Conservation (phyloP, 2,329 filamentous ascomycete genomes). For the Dactylellina sp. region DNA sequence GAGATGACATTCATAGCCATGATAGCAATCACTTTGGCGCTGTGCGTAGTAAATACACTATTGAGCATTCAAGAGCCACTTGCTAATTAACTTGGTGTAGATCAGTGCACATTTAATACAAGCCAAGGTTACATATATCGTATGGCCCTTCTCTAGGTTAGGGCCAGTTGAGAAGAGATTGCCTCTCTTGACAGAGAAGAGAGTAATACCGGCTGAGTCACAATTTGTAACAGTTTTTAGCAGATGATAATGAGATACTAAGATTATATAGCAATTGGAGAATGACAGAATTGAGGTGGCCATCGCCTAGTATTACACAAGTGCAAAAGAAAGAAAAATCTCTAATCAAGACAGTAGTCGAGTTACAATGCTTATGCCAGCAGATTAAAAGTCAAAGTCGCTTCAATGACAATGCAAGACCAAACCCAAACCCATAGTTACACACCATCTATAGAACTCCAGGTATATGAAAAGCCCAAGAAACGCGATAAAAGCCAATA, state of each 20-base stretch:
- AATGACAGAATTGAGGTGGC: too few species aligned
- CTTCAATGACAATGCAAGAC: conserved; percentile 16
- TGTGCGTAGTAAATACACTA: conserved; percentile 60
- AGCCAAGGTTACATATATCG: conserved; percentile 77
- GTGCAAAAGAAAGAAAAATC: conserved; percentile 3
- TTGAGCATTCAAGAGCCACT: neutral
- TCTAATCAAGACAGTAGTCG: conserved; percentile 12
- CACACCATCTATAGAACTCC: conserved; percentile 14
- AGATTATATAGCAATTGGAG: too few species aligned
- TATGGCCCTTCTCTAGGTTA: conserved; percentile 75
- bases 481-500: neutral
- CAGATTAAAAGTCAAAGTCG: neutral
- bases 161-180: conserved; percentile 66
- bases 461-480: conserved; percentile 10
- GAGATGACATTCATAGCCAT: conserved; percentile 76
- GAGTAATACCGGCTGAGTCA: conserved; percentile 34
- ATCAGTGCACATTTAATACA: conserved; percentile 70
- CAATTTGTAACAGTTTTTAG: conserved; percentile 10
- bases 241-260: conserved; percentile 4
- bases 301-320: conserved; percentile 5
- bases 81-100: conserved; percentile 67
- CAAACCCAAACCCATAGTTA: neutral
- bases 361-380: neutral
- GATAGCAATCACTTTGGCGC: conserved; percentile 95
- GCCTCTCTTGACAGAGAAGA: conserved; percentile 16